Evolutionary conservation across 2,329 filamentous ascomycete genomes (phyloP).

Genomic region (Colletotrichum karsti): DNA sequence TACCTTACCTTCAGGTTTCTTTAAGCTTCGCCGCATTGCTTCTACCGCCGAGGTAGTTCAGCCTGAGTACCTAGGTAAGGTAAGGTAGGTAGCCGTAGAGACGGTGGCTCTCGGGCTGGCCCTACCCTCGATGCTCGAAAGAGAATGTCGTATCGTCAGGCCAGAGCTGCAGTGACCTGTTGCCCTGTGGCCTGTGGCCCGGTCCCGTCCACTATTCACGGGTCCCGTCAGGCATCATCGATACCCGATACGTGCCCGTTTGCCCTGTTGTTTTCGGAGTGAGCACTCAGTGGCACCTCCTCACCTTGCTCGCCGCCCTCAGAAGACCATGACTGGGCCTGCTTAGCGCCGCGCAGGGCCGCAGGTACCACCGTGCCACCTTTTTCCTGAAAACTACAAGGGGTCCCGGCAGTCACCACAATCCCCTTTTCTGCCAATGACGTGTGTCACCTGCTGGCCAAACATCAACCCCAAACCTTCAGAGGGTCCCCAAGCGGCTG

Average conservation of each 20-base stretch:
- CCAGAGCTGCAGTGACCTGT: slow-evolving; percentile 12
- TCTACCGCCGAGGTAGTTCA: neutral
- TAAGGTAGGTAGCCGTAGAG: neutral
- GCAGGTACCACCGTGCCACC: slow-evolving; percentile 27
- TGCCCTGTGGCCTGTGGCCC: slow-evolving; percentile 3
- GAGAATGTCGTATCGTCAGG: slow-evolving; percentile 14
- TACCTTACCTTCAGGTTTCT: no score
- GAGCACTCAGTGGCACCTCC: neutral
- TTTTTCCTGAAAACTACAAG: slow-evolving; percentile 26
- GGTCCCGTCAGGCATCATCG: slow-evolving; percentile 27
- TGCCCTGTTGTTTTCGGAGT: no score
- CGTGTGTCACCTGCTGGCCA: slow-evolving; percentile 30
- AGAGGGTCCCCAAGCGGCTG: slow-evolving; percentile 28
- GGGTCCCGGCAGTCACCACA: slow-evolving; percentile 28
- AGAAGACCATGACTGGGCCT: slow-evolving; percentile 1
- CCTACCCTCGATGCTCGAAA: neutral
- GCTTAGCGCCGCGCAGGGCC: slow-evolving; percentile 28
- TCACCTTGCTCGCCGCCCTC: no score
- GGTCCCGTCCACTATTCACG: neutral
- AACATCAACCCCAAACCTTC: slow-evolving; percentile 30
- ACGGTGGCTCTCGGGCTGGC: neutral
- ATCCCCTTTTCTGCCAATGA: slow-evolving; percentile 31
- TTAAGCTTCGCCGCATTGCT: neutral
- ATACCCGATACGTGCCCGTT: slow-evolving; percentile 17
- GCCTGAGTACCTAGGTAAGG: neutral